Conservation (phyloP, 2,329 filamentous ascomycete genomes). For the Calonectria ilicicola region DNA sequence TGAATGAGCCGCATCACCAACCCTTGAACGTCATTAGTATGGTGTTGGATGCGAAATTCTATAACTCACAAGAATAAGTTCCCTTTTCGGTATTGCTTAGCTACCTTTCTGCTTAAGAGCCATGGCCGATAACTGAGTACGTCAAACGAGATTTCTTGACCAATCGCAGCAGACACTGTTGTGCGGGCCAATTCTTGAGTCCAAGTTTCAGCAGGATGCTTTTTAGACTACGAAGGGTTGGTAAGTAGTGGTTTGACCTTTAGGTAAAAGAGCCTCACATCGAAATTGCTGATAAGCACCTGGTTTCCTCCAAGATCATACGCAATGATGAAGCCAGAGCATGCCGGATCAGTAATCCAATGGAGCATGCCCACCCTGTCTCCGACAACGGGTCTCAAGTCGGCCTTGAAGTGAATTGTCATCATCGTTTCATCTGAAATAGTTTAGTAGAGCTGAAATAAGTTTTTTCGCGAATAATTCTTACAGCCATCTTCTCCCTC, state of each 20-base stretch:
- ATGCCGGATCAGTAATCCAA: constrained; percentile 57
- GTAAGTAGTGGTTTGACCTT: not conserved
- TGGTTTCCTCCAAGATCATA: constrained; percentile 56
- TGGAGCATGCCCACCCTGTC: constrained; percentile 57
- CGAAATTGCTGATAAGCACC: constrained; percentile 58
- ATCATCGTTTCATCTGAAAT: constrained; percentile 56
- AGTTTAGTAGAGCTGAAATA: constrained; percentile 10
- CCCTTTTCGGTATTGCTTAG: constrained; percentile 49
- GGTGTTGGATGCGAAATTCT: not conserved
- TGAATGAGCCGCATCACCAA: constrained; percentile 48
- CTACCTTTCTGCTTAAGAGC: constrained; percentile 53
- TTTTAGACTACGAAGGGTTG: not conserved
- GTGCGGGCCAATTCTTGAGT: constrained; percentile 6
- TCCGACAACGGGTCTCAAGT: constrained; percentile 51
- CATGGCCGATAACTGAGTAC: constrained; percentile 52
- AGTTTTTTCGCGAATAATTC: not conserved
- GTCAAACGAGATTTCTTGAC: constrained; percentile 49
- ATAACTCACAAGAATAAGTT: constrained; percentile 16
- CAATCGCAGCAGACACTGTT: constrained; percentile 40
- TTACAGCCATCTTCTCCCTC: constrained; percentile 57
- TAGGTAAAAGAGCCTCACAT: constrained; percentile 27
- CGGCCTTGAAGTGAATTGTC: constrained; percentile 58
- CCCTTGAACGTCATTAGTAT: not conserved
- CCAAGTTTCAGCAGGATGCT: constrained; percentile 15
- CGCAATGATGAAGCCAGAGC: constrained; percentile 57